Evolutionary conservation across 345 rosid genomes (phyloP).

Genomic region (Sisymbrium altissimum): DNA sequence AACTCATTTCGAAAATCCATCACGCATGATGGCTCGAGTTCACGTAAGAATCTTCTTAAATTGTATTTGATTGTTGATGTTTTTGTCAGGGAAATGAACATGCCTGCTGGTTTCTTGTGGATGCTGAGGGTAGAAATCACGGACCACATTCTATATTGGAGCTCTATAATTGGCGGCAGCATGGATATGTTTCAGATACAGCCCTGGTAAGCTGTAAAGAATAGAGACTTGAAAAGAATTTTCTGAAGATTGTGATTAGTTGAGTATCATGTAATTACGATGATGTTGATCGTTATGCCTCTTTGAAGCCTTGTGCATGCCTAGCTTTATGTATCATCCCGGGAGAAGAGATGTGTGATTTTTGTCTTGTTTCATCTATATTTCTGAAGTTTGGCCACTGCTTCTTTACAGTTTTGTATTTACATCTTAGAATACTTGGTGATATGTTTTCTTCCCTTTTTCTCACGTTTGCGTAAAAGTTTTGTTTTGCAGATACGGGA

Average conservation of each 20-base stretch:
- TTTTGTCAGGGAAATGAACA: constrained; percentile 55
- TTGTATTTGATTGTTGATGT: neutral
- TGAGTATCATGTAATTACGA: neutral
- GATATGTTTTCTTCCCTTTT: neutral
- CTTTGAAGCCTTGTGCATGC: neutral
- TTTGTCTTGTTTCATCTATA: constrained; percentile 11
- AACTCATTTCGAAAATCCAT: constrained; percentile 13
- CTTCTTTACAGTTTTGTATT: neutral
- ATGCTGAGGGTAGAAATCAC: constrained; percentile 58
- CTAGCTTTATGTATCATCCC: neutral
- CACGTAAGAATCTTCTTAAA: neutral
- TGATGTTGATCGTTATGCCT: neutral
- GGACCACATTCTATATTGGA: constrained; percentile 77
- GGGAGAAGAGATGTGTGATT: neutral
- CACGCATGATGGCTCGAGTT: constrained; percentile 17
- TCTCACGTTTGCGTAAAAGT: neutral
- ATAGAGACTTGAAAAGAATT: neutral
- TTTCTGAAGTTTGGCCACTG: neutral
- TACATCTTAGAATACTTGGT: neutral
- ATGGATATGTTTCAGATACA: constrained; percentile 60
- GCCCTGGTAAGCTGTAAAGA: constrained; percentile 47
- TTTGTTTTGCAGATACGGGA: constrained; percentile 63
- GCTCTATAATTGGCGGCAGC: constrained; percentile 60
- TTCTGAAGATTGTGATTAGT: neutral
- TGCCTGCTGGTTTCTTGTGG: constrained; percentile 81